Conservation (phyloP, 2,329 filamentous ascomycete species). For the Tolypocladium nubicola region DNA sequence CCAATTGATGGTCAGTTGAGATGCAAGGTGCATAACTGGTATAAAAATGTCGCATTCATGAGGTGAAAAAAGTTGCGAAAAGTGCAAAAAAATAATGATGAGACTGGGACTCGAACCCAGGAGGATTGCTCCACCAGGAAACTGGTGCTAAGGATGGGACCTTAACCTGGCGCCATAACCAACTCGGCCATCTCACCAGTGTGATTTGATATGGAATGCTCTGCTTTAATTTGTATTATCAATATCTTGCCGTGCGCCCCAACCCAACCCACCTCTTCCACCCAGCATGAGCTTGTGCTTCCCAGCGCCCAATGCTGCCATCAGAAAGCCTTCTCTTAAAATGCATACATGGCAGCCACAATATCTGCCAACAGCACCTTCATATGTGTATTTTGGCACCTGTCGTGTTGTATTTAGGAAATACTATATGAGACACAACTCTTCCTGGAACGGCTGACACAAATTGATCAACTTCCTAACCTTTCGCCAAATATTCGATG, state of each 20-base stretch:
- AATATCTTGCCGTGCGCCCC: accelerated
- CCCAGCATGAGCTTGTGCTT: background rate
- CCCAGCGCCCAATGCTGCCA: background rate
- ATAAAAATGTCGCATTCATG: background rate
- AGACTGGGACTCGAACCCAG: conserved; percentile 25
- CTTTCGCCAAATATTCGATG: too few species aligned
- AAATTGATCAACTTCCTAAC: too few species aligned
- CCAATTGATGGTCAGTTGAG: background rate
- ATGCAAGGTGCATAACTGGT: background rate
- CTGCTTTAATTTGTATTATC: background rate
- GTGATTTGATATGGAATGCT: background rate
- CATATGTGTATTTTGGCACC: too few species aligned
- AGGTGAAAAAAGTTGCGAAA: conserved; percentile 8
- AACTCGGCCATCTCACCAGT: conserved; percentile 2
- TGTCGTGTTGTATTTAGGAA: too few species aligned
- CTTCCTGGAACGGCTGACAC: too few species aligned
- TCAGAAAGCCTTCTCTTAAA: too few species aligned
- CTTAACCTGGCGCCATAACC: conserved; percentile 4
- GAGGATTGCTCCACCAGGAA: conserved; percentile 13
- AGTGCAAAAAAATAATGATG: conserved; percentile 9
- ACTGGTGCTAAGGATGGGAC: background rate
- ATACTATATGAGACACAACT: too few species aligned
- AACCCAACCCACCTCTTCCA: background rate
- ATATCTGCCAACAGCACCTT: too few species aligned
- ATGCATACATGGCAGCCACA: too few species aligned